Conservation (phyloP, 2,329 filamentous ascomycete genomes). For the Phialophora tarda region DNA sequence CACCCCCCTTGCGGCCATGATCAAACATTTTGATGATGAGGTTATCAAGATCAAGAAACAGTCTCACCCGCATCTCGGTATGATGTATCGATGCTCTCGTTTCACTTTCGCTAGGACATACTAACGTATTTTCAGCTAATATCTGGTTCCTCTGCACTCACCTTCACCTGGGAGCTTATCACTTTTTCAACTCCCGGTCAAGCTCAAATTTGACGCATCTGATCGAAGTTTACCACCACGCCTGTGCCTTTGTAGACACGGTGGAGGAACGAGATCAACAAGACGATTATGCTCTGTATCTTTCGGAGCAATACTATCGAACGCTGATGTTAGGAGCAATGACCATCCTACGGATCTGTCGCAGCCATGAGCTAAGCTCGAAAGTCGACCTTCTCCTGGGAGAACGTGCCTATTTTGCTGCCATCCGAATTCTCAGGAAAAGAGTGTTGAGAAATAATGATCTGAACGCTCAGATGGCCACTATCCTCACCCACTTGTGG, state of each 20-base stretch:
- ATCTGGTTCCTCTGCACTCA: background rate
- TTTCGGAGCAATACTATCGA: conserved; percentile 17
- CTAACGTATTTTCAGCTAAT: too few species aligned
- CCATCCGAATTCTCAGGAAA: conserved; percentile 9
- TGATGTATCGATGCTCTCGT: too few species aligned
- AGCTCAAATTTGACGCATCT: background rate
- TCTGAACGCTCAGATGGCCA: conserved; percentile 17
- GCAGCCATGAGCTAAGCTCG: conserved; percentile 10
- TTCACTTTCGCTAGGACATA: too few species aligned
- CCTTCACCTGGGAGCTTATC: conserved; percentile 6
- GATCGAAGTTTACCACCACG: conserved; percentile 10
- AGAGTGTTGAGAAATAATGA: conserved; percentile 13
- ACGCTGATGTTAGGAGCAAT: background rate
- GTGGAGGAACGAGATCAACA: conserved; percentile 5
- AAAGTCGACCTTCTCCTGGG: conserved; percentile 6
- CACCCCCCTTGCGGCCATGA: too few species aligned
- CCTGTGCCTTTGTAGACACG: conserved; percentile 11
- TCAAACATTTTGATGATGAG: too few species aligned
- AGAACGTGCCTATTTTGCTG: conserved; percentile 20
- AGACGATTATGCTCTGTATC: conserved; percentile 16
- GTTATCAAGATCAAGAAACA: too few species aligned
- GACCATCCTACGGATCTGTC: conserved; percentile 19
- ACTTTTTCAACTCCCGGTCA: conserved; percentile 8
- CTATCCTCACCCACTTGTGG: conserved; percentile 14
- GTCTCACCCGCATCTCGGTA: too few species aligned